Conservation (phyloP, 2,329 filamentous ascomycete genomes). For the Ophiostoma himal-ulmi region DNA sequence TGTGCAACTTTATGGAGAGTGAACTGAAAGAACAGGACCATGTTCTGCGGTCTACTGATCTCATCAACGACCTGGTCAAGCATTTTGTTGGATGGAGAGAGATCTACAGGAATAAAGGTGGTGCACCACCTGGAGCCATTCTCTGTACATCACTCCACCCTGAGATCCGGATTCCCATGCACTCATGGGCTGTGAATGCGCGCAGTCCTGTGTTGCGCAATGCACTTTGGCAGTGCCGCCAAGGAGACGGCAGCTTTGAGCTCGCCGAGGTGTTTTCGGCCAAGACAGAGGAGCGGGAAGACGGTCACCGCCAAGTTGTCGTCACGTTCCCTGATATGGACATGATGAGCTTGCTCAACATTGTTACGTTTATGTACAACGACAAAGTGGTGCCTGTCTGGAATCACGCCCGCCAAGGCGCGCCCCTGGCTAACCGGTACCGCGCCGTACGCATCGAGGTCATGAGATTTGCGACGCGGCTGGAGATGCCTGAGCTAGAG, state of each 20-base stretch:
- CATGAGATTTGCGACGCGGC: constrained; percentile 60
- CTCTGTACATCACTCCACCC: constrained; percentile 57
- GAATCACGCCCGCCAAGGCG: constrained; percentile 66
- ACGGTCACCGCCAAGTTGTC: constrained; percentile 42
- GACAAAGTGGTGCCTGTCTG: constrained; percentile 79
- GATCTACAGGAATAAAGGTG: constrained; percentile 34
- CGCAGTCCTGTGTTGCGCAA: constrained; percentile 65
- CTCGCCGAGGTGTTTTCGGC: constrained; percentile 58
- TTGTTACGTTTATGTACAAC: constrained; percentile 74
- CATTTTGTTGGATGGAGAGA: constrained; percentile 27
- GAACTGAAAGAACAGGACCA: no score
- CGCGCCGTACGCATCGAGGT: constrained; percentile 76
- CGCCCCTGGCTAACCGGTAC: constrained; percentile 63
- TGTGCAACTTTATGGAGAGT: constrained; percentile 27
- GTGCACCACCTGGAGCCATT: constrained; percentile 35
- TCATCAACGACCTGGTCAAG: not conserved
- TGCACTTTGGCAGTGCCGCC: constrained; percentile 53
- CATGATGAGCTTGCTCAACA: constrained; percentile 69
- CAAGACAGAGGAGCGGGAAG: constrained; percentile 35
- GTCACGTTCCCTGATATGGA: constrained; percentile 66
- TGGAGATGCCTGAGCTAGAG: constrained; percentile 69
- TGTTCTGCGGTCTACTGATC: not conserved
- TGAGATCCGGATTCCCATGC: constrained; percentile 68
- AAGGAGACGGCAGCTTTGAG: constrained; percentile 46
- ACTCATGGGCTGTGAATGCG: constrained; percentile 72